phyloP scores from a whole-genome alignment of 257 asterid species.

The Thymus quinquecostatus region DNA sequence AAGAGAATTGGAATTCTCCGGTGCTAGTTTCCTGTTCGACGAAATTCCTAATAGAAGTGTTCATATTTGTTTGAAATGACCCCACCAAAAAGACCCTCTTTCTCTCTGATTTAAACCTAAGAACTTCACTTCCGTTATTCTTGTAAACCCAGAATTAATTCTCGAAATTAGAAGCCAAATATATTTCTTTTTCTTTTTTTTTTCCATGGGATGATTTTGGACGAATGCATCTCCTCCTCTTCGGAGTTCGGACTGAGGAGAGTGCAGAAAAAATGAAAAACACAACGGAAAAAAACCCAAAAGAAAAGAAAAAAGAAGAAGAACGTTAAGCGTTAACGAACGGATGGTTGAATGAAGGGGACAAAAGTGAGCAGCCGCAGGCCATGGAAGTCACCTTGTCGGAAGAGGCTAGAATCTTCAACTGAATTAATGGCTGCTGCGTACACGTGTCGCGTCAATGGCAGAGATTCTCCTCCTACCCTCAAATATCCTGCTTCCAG shows the following conservation, averaged over 20 bases:
- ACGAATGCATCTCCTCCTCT: too few relatives aligned
- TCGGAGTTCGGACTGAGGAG: too few relatives aligned
- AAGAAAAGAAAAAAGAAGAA: background rate
- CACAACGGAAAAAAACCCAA: background rate
- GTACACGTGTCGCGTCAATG: background rate
- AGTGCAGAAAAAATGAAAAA: background rate
- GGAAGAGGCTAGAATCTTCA: conserved; percentile 5
- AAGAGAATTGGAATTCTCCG: background rate
- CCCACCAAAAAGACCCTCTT: too few relatives aligned
- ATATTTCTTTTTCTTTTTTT: too few relatives aligned
- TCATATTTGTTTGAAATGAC: background rate
- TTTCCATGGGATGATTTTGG: too few relatives aligned
- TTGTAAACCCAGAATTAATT: too few relatives aligned
- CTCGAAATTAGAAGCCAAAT: too few relatives aligned
- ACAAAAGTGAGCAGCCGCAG: too few relatives aligned
- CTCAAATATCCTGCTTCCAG: background rate
- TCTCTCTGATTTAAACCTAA: background rate
- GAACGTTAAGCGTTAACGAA: background rate
- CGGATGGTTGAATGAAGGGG: too few relatives aligned
- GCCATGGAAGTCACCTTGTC: background rate
- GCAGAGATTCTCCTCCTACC: conserved; percentile 4
- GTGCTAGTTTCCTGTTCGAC: background rate
- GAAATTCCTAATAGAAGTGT: background rate
- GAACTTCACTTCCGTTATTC: too few relatives aligned
- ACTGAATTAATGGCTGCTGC: background rate